Percentiles rank a stretch among this genome's conserved stretches.
Evolutionary conservation across 305 asterid genomes (phyloP).

Genomic region (Nicotiana rustica): DNA sequence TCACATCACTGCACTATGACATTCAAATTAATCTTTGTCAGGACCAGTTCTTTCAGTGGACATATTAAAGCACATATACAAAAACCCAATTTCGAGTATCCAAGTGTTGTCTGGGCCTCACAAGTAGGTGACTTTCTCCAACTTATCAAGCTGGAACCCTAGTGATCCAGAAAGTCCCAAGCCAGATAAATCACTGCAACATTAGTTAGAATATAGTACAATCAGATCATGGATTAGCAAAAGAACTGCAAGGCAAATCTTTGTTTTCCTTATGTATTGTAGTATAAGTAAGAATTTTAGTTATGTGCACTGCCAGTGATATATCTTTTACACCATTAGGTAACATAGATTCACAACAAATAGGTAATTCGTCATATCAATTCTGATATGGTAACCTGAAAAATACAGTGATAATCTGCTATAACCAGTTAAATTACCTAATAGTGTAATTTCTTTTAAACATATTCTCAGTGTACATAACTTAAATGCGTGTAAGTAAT

Average conservation of each 20-base stretch:
- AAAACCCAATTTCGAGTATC: conserved; percentile 27
- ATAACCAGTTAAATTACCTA: too few species aligned
- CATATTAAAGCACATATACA: conserved; percentile 27
- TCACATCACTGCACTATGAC: conserved; percentile 67
- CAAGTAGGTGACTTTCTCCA: conserved; percentile 61
- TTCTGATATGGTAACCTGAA: too few species aligned
- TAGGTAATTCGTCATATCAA: too few species aligned
- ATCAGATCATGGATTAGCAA: conserved; percentile 30
- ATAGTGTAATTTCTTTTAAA: too few species aligned
- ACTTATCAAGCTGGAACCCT: conserved; percentile 58
- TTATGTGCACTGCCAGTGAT: too few species aligned
- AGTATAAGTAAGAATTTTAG: neutral
- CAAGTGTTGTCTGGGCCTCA: conserved; percentile 50
- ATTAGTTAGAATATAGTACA: neutral
- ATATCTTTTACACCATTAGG: too few species aligned
- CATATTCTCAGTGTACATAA: too few species aligned
- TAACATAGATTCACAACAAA: too few species aligned
- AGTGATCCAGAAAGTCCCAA: conserved; percentile 55
- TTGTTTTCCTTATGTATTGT: neutral
- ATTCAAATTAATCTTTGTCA: conserved; percentile 46
- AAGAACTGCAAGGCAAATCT: conserved; percentile 11
- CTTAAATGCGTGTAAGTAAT: neutral
- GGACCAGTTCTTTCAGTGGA: conserved; percentile 38
- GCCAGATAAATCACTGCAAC: conserved; percentile 53
- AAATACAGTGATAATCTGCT: too few species aligned